Evolutionary conservation across 2,329 filamentous ascomycete genomes (phyloP).

Genomic region (Alternaria gaisen): DNA sequence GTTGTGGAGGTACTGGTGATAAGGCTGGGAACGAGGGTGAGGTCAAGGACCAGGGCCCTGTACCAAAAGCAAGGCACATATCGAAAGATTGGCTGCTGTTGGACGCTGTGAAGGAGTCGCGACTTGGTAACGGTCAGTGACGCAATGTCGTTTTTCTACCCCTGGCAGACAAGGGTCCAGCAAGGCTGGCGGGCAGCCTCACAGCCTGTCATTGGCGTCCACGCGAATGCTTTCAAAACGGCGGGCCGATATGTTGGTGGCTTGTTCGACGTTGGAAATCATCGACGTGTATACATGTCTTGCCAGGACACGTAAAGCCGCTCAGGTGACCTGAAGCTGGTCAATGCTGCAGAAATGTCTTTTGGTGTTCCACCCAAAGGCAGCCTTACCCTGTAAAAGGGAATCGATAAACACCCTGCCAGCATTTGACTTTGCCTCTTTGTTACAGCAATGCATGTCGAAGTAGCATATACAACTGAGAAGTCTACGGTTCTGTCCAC

Average conservation of each 20-base stretch:
- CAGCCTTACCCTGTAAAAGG: not conserved
- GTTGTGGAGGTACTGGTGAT: not conserved
- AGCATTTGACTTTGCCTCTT: too few relatives aligned
- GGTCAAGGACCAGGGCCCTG: slow-evolving; percentile 18
- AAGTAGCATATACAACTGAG: too few relatives aligned
- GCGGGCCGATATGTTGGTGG: slow-evolving; percentile 9
- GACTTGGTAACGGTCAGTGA: slow-evolving; percentile 31
- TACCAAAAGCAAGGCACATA: slow-evolving; percentile 34
- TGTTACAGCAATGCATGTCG: too few relatives aligned
- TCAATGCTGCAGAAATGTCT: not conserved
- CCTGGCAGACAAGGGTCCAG: slow-evolving; percentile 25
- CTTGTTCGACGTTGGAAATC: not conserved
- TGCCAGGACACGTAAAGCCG: not conserved
- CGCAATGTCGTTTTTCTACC: slow-evolving; percentile 34
- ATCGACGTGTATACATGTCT: not conserved
- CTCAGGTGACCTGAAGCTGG: not conserved
- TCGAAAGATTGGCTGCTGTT: slow-evolving; percentile 24
- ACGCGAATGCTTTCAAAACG: slow-evolving; percentile 20
- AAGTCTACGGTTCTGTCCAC: too few relatives aligned
- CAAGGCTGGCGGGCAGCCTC: slow-evolving; percentile 20
- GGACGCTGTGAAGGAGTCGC: slow-evolving; percentile 35
- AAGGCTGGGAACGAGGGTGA: slow-evolving; percentile 11
- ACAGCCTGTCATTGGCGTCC: slow-evolving; percentile 25
- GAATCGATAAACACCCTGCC: too few relatives aligned
- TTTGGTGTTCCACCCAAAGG: not conserved